Base-by-base conservation (phyloP, 257 asterid genomes). In the Cruciata laevipes region DNA sequence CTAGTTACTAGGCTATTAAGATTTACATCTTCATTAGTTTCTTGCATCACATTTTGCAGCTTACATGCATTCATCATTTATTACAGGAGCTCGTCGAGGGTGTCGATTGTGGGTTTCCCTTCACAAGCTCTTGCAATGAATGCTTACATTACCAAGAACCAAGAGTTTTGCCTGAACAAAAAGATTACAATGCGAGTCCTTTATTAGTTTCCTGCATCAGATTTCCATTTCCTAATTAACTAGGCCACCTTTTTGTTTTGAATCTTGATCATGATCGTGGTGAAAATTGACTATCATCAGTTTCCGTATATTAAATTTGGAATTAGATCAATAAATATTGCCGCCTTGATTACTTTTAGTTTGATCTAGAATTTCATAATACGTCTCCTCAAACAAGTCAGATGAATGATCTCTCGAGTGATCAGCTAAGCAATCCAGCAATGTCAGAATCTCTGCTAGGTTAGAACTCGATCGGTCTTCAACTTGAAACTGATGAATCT, bases 71-170 rank as follows among this genome's bases (percentile, higher is more conserved):
- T 68, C 51, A 35, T 62, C 35, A 35, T 65, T 47, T 47, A 53
- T 66, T 74, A 81, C 88, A 90, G 98, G 79, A 67, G 69, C 10
- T 18, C 74, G 14, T 18, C 74, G 14, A 82, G 83, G 77, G 74
- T 78, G 82, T 95, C 84, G 16, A 73, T 85, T 42, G 88, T 84
- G 77, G 77, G 71, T 14, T 93, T 93, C 78, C 85, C 95, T 4
- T 83, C 97, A 38, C 83, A 66, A 65, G 77, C 85, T n/a, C 71
- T 77, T 44, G 99, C 99, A 8, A 74, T 79, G 79, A 95, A 87
- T 64, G 91, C 97, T 5, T 85, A 63, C 69, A 75, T 85, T 30
- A 84, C 92, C 66, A 93, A 88, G 87, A 88, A 93, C 77, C 69
- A 82, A 78, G 89, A 87, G 68, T 86, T 81, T 66, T 80, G 88